Percentiles rank a stretch among this genome's conserved stretches.
phyloP scores from a whole-genome alignment of 208 protist genomes.

The Trypanosoma theileri region DNA sequence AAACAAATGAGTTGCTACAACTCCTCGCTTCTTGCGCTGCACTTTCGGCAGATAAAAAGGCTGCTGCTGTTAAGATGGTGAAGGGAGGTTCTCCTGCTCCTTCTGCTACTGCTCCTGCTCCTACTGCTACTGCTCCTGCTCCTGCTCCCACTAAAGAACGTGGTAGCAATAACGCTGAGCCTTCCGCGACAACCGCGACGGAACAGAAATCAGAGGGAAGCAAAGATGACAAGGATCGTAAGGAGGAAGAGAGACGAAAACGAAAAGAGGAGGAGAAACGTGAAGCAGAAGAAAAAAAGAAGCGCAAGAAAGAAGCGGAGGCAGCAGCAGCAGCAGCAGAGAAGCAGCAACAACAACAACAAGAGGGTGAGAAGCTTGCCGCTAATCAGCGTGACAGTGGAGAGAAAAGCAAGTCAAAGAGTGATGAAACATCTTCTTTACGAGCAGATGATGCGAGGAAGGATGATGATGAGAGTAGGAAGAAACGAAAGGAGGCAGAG shows the following conservation, averaged over 20 bases:
- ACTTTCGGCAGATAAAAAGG: conserved; percentile 60
- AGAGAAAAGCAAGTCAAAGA: conserved; percentile 18
- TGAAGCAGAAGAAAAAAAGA: conserved; percentile 27
- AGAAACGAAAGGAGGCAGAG: conserved; percentile 24
- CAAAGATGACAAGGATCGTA: conserved; percentile 25
- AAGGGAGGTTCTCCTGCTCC: conserved; percentile 31
- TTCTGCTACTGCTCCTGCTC: not conserved
- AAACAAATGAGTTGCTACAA: conserved; percentile 88
- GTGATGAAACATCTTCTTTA: conserved; percentile 6
- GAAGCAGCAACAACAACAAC: not conserved
- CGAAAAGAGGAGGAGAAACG: conserved; percentile 20
- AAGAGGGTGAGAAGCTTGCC: not conserved
- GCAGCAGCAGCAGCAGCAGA: not conserved
- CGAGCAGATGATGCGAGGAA: conserved; percentile 23
- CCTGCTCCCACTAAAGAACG: not conserved
- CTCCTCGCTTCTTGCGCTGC: conserved; percentile 70
- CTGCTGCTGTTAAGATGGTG: conserved; percentile 56
- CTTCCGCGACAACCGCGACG: not conserved
- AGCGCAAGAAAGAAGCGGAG: conserved; percentile 26
- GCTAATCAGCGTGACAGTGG: not conserved
- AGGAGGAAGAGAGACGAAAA: conserved; percentile 29
- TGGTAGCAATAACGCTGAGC: too few species aligned
- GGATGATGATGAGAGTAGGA: conserved; percentile 31
- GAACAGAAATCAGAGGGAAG: conserved; percentile 7
- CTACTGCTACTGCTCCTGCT: not conserved